phyloP scores from a whole-genome alignment of 768 basidiomycete species.

The Leucocoprinus sp. region DNA sequence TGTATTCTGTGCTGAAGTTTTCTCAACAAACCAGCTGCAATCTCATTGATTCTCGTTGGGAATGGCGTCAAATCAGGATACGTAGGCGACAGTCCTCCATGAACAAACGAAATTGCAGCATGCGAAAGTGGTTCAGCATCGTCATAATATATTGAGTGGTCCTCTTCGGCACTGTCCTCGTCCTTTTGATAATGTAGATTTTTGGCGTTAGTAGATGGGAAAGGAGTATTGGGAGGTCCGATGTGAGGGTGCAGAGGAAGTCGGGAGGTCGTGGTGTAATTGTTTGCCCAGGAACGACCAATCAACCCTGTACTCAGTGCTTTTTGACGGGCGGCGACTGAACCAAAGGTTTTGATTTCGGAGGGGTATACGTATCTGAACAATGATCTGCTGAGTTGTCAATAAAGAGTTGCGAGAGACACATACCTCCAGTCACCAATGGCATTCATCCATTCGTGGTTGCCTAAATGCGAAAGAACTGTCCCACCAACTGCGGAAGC shows the following conservation, averaged over 20 bases:
- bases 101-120: constrained; percentile 85
- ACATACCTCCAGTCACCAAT: constrained; percentile 40
- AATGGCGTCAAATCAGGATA: constrained; percentile 75
- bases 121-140: constrained; percentile 50
- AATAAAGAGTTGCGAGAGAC: background rate
- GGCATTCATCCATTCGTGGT: constrained; percentile 95
- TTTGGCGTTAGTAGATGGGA: constrained; percentile 30
- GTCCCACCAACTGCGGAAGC: constrained; percentile 62
- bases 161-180: constrained; percentile 13
- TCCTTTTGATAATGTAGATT: constrained; percentile 25
- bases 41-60: constrained; percentile 71
- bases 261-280: constrained; percentile 77
- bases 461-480: constrained; percentile 77
- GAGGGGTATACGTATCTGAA: constrained; percentile 74
- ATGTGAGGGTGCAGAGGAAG: constrained; percentile 71
- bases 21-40: constrained; percentile 60
- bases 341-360: constrained; percentile 80
- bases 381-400: background rate
- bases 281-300: constrained; percentile 74
- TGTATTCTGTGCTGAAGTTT: constrained; percentile 62
- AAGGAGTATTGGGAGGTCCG: constrained; percentile 59
- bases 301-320: constrained; percentile 70
- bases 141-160: constrained; percentile 18
- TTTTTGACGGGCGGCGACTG: constrained; percentile 60
- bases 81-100: constrained; percentile 80